phyloP scores from a whole-genome alignment of 495 filamentous ascomycete genomes.

The Tuber brumale region DNA sequence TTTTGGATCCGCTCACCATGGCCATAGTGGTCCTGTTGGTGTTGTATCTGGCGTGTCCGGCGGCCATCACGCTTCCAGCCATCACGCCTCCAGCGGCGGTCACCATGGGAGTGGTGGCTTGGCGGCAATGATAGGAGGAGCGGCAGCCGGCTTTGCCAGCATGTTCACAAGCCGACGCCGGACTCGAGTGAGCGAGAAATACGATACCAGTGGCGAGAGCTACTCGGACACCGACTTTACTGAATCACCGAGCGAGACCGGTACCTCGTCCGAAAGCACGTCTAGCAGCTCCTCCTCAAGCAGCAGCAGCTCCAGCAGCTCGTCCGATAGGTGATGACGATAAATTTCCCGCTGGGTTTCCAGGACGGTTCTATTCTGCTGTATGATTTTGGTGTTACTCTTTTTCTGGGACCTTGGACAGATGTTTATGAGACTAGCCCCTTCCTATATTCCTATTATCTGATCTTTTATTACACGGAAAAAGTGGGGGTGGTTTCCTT shows the following conservation, averaged over 20 bases:
- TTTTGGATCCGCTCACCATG: slow-evolving; percentile 7
- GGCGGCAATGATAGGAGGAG: slow-evolving; percentile 39
- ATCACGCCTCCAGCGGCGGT: slow-evolving; percentile 10
- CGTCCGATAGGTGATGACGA: slow-evolving; percentile 16
- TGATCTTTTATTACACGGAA: slow-evolving; percentile 19
- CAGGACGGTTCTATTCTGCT: slow-evolving; percentile 35
- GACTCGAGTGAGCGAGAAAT: slow-evolving; percentile 34
- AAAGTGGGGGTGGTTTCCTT: slow-evolving; percentile 7
- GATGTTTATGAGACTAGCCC: slow-evolving; percentile 15
- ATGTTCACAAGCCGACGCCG: slow-evolving; percentile 29
- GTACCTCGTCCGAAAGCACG: slow-evolving; percentile 27
- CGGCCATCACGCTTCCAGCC: slow-evolving; percentile 1
- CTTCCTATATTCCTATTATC: slow-evolving; percentile 25
- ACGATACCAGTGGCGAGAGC: slow-evolving; percentile 27
- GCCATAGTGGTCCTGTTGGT: background rate
- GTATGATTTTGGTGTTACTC: slow-evolving; percentile 35
- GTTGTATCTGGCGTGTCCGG: slow-evolving; percentile 5
- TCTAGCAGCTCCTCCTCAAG: slow-evolving; percentile 32
- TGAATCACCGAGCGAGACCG: slow-evolving; percentile 29
- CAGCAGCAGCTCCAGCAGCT: slow-evolving; percentile 27
- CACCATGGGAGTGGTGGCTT: slow-evolving; percentile 27
- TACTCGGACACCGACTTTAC: slow-evolving; percentile 28
- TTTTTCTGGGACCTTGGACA: slow-evolving; percentile 17
- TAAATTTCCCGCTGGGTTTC: slow-evolving; percentile 11
- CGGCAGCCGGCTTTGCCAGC: slow-evolving; percentile 37